Percentiles rank a stretch among this genome's conserved stretches.
phyloP scores from a whole-genome alignment of 371 early-diverging fungal genomes.

The Cokeromyces recurvatus region DNA sequence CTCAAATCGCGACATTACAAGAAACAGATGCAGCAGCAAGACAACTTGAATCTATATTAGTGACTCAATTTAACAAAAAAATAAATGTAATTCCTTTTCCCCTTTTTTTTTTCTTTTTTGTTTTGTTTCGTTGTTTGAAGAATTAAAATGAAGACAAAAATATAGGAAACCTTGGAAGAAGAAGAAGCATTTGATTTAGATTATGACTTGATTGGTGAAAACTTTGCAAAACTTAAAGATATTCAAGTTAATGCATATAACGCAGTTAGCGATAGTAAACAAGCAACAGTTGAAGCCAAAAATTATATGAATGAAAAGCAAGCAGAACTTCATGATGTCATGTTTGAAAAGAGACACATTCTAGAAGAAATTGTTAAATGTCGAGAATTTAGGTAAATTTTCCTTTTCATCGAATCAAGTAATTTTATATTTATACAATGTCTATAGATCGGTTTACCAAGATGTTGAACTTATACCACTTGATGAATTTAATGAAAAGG shows the following conservation, averaged over 20 bases:
- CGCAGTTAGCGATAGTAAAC: slow-evolving; percentile 27
- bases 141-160: neutral
- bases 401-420: neutral
- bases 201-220: slow-evolving; percentile 8
- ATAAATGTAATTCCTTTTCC: slow-evolving; percentile 1
- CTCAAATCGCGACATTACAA: neutral
- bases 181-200: slow-evolving; percentile 2
- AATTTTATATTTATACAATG: neutral
- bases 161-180: slow-evolving; percentile 21
- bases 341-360: slow-evolving; percentile 46
- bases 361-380: slow-evolving; percentile 43
- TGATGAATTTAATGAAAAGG: slow-evolving; percentile 31
- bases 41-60: slow-evolving; percentile 3
- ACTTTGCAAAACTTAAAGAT: slow-evolving; percentile 25
- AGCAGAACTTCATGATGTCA: slow-evolving; percentile 40
- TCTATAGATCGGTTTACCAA: slow-evolving; percentile 42
- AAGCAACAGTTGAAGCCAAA: slow-evolving; percentile 39
- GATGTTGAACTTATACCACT: slow-evolving; percentile 39
- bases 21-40: slow-evolving; percentile 5
- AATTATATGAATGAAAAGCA: slow-evolving; percentile 35
- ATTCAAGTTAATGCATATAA: slow-evolving; percentile 19
- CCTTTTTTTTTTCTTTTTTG: neutral
- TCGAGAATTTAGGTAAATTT: slow-evolving; percentile 34
- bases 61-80: slow-evolving; percentile 9
- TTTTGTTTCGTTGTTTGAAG: neutral